These are phyloP conservation scores for Candida loeiensis DNA, from an alignment of 805 yeast genomes.

Conservation along the genomic window DNA sequence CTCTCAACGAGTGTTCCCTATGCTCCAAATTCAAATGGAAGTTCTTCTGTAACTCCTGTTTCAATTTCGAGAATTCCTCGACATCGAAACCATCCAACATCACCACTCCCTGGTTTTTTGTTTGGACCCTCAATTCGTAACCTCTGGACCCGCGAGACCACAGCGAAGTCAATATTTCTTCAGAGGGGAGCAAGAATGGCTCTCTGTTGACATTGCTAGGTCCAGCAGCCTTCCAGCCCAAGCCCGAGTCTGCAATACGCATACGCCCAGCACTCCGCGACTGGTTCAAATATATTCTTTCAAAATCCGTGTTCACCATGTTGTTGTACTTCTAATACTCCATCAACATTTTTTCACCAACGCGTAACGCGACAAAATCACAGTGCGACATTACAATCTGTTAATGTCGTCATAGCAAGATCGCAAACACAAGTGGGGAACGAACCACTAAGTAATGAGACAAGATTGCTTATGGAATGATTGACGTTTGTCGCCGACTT, in stretches of 20 bases:
- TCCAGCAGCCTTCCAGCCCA: constrained; percentile 87
- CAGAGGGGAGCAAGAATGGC: constrained; percentile 87
- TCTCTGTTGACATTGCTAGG: constrained; percentile 43
- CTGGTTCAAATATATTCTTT: constrained; percentile 84
- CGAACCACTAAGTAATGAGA: no score
- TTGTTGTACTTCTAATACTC: constrained; percentile 10
- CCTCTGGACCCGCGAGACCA: constrained; percentile 97
- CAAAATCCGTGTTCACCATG: constrained; percentile 71
- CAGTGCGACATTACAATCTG: background rate
- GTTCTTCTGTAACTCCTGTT: constrained; percentile 76
- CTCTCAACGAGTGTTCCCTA: constrained; percentile 88
- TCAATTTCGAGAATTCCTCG: constrained; percentile 76
- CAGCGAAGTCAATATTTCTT: constrained; percentile 70
- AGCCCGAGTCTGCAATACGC: constrained; percentile 94
- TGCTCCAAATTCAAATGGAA: constrained; percentile 72
- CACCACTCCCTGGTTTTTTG: constrained; percentile 82
- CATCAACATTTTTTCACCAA: constrained; percentile 3
- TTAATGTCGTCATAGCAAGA: background rate
- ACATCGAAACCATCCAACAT: constrained; percentile 89
- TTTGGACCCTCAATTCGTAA: constrained; percentile 82
- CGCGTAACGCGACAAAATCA: constrained; percentile 1
- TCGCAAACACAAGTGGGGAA: no score
- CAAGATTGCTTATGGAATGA: no score
- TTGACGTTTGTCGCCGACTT: no score
- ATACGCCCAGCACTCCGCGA: constrained; percentile 81